A percentile compares a stretch with the other conserved stretches of the same genome.
Evolutionary conservation across 371 early-diverging fungal genomes (phyloP).

Genomic region (Mortierella polycephala): DNA sequence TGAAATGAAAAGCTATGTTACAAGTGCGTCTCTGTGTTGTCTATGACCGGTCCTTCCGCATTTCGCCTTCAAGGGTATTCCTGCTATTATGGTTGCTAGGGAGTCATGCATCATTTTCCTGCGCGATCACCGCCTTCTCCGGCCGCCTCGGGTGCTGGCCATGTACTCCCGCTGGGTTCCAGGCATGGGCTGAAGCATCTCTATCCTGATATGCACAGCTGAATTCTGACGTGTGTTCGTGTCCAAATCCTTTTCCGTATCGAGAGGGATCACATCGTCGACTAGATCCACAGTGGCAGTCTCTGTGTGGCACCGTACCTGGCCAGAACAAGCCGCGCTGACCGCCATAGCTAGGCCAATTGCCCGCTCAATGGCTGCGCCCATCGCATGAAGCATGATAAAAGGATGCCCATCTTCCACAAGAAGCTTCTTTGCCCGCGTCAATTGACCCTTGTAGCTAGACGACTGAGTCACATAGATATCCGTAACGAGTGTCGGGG

Average conservation of each 20-base stretch:
- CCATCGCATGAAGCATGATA: slow-evolving; percentile 45
- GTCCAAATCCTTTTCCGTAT: slow-evolving; percentile 42
- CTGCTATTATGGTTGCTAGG: no score
- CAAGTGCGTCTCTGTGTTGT: no score
- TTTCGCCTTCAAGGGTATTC: no score
- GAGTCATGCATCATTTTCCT: no score
- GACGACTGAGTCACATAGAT: slow-evolving; percentile 45
- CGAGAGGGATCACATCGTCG: slow-evolving; percentile 41
- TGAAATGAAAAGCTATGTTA: no score
- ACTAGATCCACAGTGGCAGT: slow-evolving; percentile 43
- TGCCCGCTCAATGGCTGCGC: slow-evolving; percentile 49
- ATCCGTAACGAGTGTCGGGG: slow-evolving; percentile 38
- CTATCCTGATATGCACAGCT: slow-evolving; percentile 46
- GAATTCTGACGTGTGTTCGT: slow-evolving; percentile 47
- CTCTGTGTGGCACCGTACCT: slow-evolving; percentile 51
- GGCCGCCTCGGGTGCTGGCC: slow-evolving; percentile 10
- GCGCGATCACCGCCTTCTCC: slow-evolving; percentile 15
- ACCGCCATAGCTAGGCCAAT: slow-evolving; percentile 48
- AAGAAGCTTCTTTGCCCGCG: slow-evolving; percentile 40
- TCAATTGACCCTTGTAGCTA: slow-evolving; percentile 48
- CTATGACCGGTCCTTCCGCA: no score
- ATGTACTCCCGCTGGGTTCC: slow-evolving; percentile 29
- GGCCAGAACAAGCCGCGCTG: slow-evolving; percentile 39
- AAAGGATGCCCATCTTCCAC: slow-evolving; percentile 44
- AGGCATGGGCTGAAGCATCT: slow-evolving; percentile 49